Percentiles rank a stretch among this genome's conserved stretches.
These are phyloP conservation scores for Chytriomyces confervae DNA, from an alignment of 192 early-diverging fungal species.

Conservation along the genomic window DNA sequence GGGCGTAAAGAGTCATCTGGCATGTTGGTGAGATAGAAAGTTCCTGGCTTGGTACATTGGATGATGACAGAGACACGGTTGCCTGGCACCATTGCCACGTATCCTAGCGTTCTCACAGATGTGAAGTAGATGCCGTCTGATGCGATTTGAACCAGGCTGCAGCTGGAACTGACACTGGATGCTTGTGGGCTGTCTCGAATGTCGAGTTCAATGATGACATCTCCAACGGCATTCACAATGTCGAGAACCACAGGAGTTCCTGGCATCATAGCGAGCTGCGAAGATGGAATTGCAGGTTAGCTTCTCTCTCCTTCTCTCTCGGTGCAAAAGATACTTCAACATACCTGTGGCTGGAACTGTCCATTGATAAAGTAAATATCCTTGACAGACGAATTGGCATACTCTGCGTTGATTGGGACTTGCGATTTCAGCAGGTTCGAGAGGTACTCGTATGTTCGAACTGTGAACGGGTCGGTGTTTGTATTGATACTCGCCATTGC, in stretches of 20 bases:
- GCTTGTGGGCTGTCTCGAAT: neutral
- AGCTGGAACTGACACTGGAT: neutral
- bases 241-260: neutral
- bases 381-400: neutral
- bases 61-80: slow-evolving; percentile 1
- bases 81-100: neutral
- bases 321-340: too few species aligned
- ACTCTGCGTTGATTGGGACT: slow-evolving; percentile 1
- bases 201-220: neutral
- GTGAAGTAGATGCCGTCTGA: neutral
- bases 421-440: neutral
- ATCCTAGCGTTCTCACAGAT: neutral
- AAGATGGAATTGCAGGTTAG: too few species aligned
- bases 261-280: neutral
- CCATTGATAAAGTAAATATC: slow-evolving; percentile 9
- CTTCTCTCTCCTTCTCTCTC: too few species aligned
- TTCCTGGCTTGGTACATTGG: slow-evolving; percentile 1
- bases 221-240: slow-evolving; percentile 4
- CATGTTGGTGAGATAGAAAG: neutral
- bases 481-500: neutral
- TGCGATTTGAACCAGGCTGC: neutral
- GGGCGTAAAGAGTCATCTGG: neutral
- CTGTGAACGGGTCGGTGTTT: slow-evolving; percentile 4
- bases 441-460: slow-evolving; percentile 5
- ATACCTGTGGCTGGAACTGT: neutral